Evolutionary conservation across 177 flowering plant species (phyloP).

Genomic region (Vitis hybrid): DNA sequence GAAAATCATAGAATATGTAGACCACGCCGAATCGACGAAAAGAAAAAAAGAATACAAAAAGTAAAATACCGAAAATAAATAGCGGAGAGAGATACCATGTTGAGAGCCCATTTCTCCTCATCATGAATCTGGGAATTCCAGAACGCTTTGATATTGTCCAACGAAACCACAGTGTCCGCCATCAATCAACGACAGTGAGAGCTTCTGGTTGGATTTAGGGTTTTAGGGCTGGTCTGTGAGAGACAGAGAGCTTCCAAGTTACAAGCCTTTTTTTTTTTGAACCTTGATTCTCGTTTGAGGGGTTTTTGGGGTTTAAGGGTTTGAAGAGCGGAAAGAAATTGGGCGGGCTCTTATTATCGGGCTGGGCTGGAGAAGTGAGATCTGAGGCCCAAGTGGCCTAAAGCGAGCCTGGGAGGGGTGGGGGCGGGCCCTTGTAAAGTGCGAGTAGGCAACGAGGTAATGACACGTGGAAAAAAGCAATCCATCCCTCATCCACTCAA

Average conservation of each 20-base stretch:
- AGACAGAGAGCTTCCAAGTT: too few relatives aligned
- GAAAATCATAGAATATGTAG: too few relatives aligned
- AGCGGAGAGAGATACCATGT: conserved; percentile 39
- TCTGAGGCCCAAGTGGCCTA: too few relatives aligned
- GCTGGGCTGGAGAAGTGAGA: too few relatives aligned
- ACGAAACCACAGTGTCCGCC: conserved; percentile 41
- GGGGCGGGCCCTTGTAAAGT: too few relatives aligned
- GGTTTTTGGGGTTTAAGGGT: conserved; percentile 16
- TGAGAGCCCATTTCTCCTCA: conserved; percentile 64
- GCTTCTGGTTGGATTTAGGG: background rate
- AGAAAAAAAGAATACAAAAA: background rate
- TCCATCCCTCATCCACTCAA: conserved; percentile 15
- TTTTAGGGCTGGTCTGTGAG: background rate
- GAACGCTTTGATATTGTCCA: conserved; percentile 49
- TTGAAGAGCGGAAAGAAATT: background rate
- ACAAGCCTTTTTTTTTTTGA: too few relatives aligned
- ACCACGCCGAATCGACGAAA: background rate
- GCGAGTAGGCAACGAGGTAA: conserved; percentile 1
- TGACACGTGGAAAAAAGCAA: conserved; percentile 26
- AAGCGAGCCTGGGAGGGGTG: too few relatives aligned
- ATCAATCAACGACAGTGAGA: conserved; percentile 16
- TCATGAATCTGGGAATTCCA: conserved; percentile 55
- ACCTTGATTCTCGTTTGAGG: too few relatives aligned
- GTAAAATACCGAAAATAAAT: background rate
- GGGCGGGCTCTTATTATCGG: background rate